Percentiles rank a stretch among this genome's conserved stretches.
These are phyloP conservation scores for Gaeumannomyces sp. DNA, from an alignment of 2,329 filamentous ascomycete species.

Conservation along the genomic window DNA sequence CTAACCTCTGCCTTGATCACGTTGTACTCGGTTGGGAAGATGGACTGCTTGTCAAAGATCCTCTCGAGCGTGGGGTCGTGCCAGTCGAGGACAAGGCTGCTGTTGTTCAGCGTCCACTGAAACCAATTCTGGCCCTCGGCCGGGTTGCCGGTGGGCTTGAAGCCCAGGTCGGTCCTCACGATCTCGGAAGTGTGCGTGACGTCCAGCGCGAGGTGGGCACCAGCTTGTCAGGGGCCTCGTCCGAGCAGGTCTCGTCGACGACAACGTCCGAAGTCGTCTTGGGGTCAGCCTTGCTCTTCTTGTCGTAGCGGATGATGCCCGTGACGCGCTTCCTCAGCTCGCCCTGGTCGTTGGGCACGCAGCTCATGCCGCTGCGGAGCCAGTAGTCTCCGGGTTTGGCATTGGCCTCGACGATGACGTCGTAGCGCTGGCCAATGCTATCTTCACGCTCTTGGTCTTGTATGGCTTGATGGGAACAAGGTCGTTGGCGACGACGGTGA, in stretches of 20 bases:
- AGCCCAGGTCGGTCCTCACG: conserved; percentile 6
- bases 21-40: conserved; percentile 16
- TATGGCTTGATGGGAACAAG: conserved; percentile 43
- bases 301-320: conserved; percentile 15
- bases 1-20: conserved; percentile 13
- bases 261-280: background rate
- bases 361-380: conserved; percentile 12
- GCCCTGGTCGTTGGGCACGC: conserved; percentile 10
- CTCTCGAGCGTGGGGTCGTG: conserved; percentile 14
- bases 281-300: conserved; percentile 12
- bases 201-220: conserved; percentile 16
- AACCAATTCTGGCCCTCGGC: conserved; percentile 13
- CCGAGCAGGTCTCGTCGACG: conserved; percentile 14
- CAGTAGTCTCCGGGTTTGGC: conserved; percentile 11
- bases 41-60: conserved; percentile 6
- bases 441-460: conserved; percentile 34
- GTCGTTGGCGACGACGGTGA: conserved; percentile 40
- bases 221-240: conserved; percentile 16
- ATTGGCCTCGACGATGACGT: conserved; percentile 17
- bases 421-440: conserved; percentile 38
- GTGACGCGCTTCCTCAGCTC: background rate
- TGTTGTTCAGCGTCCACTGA: conserved; percentile 19
- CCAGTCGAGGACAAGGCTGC: conserved; percentile 18
- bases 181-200: conserved; percentile 9
- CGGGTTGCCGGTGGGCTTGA: conserved; percentile 8